These are phyloP conservation scores for Lumnitzera racemosa DNA, from an alignment of 345 rosid genomes.

Conservation along the genomic window DNA sequence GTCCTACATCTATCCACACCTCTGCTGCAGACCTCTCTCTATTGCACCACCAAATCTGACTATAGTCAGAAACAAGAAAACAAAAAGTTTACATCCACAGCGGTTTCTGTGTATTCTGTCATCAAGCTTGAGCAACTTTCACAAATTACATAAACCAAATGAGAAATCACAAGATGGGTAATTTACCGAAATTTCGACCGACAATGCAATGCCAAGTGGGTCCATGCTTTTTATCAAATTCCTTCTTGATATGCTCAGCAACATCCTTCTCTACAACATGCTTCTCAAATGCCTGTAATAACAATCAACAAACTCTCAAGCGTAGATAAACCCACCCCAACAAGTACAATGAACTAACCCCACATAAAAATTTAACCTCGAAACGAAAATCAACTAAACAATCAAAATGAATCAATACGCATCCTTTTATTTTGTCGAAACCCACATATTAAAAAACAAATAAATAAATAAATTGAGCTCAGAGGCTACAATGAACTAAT, in stretches of 20 bases:
- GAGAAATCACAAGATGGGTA: constrained; percentile 7
- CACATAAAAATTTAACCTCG: not conserved
- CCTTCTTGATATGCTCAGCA: constrained; percentile 96
- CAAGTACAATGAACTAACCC: constrained; percentile 6
- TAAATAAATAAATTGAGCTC: too few species aligned
- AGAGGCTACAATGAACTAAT: too few species aligned
- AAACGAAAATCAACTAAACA: constrained; percentile 5
- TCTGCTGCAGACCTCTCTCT: too few species aligned
- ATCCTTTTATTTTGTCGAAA: not conserved
- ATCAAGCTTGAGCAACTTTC: not conserved
- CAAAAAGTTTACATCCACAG: too few species aligned
- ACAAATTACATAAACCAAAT: constrained; percentile 9
- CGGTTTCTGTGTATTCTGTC: too few species aligned
- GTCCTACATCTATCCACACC: not conserved
- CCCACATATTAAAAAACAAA: too few species aligned
- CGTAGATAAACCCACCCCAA: constrained; percentile 2
- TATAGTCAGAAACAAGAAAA: too few species aligned
- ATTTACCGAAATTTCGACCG: constrained; percentile 92
- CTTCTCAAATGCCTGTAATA: constrained; percentile 71
- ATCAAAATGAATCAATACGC: not conserved
- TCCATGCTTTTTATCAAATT: constrained; percentile 87
- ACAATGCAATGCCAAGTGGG: constrained; percentile 99
- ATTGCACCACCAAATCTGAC: too few species aligned
- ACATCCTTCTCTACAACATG: constrained; percentile 84
- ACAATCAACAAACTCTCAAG: not conserved